phyloP scores from a whole-genome alignment of 1,284 basidiomycete species.

The Anthracocystis panici-leucophaei region DNA sequence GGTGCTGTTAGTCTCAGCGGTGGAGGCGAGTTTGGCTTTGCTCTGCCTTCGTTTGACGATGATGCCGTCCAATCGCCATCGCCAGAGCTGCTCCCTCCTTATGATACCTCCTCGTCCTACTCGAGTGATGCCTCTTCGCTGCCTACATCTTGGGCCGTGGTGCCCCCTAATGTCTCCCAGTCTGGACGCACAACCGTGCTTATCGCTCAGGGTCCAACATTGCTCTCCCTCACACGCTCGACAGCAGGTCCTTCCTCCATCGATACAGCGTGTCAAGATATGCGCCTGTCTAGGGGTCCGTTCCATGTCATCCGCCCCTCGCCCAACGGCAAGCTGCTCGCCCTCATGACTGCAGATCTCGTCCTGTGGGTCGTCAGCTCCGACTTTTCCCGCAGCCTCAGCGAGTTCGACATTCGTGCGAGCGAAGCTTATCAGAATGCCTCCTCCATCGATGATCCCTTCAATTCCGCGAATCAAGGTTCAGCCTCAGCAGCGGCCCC shows the following conservation, averaged over 20 bases:
- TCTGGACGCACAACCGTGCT: constrained; percentile 46
- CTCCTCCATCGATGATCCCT: constrained; percentile 31
- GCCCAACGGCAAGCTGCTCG: constrained; percentile 92
- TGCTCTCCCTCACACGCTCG: constrained; percentile 49
- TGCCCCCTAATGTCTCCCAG: constrained; percentile 35
- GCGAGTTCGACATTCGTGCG: constrained; percentile 76
- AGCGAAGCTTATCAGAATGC: constrained; percentile 54
- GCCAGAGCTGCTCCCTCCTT: constrained; percentile 36
- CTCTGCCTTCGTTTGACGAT: constrained; percentile 38
- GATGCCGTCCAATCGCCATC: constrained; percentile 16
- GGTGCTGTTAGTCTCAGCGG: constrained; percentile 29
- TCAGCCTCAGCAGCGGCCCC: not conserved
- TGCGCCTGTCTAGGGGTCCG: constrained; percentile 84
- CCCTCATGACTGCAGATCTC: constrained; percentile 80
- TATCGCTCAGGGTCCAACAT: constrained; percentile 36
- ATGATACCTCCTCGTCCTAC: constrained; percentile 14
- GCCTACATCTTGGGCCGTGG: constrained; percentile 50
- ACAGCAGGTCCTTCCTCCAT: constrained; percentile 41
- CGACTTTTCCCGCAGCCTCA: constrained; percentile 88
- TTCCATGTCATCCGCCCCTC: constrained; percentile 88
- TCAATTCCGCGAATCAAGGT: constrained; percentile 15
- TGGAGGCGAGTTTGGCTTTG: constrained; percentile 40
- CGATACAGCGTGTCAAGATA: constrained; percentile 49
- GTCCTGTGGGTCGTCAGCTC: constrained; percentile 90
- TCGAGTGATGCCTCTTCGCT: constrained; percentile 4